Base-by-base conservation (phyloP, 164 flowering plant species). In the Cinnamomum micranthum region DNA sequence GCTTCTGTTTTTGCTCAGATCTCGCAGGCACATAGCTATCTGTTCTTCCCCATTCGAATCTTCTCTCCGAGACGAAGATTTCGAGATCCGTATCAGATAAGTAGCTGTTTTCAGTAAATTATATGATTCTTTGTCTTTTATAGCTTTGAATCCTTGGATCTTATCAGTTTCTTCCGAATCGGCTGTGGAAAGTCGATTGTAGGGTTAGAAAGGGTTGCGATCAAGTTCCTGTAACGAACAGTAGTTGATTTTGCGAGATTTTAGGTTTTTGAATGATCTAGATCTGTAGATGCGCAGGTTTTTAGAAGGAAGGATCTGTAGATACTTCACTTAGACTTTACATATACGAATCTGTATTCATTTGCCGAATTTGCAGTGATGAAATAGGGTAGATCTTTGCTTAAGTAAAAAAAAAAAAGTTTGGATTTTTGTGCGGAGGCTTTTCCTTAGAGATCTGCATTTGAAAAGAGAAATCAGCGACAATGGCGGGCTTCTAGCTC, bases 1-100 rank as follows among this genome's bases (percentile, higher is more conserved):
- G 33, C 55, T 35, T 35, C 31, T 68, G 47, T 41, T 68, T 55
- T 75, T 19, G 35, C 69, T 60, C 73, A 19, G 72, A 62, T 69
- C 71, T 20, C 13, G 19, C 59, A 60, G 73, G 69, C 69, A 23
- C 41, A 41, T 23, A 3, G 14, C 14, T 68, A 2, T 4, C 12
- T n/a, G 4, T 52, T 6, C 27, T 68, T 74, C 67, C 35, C 51
- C 20, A 7, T 25, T 74, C 23, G 24, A 31, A 7, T 55, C 28
- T 68, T 4, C 65, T 33, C 10, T 1, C 19, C n/a, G 15, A 4
- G 19, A 6, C 33, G 2, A 33, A 12, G 70, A 28, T 68, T 55
- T 50, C 20, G 24, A 58, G 58, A 33, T 74, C 22, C 47, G 41
- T 15, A 25, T 31, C 69, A 17, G 69, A 66, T 66, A 19, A 5